Evolutionary conservation across 2,329 filamentous ascomycete genomes (phyloP), one percentile per base, ranked within the genome.

Genomic region (Diaporthe velutina): DNA sequence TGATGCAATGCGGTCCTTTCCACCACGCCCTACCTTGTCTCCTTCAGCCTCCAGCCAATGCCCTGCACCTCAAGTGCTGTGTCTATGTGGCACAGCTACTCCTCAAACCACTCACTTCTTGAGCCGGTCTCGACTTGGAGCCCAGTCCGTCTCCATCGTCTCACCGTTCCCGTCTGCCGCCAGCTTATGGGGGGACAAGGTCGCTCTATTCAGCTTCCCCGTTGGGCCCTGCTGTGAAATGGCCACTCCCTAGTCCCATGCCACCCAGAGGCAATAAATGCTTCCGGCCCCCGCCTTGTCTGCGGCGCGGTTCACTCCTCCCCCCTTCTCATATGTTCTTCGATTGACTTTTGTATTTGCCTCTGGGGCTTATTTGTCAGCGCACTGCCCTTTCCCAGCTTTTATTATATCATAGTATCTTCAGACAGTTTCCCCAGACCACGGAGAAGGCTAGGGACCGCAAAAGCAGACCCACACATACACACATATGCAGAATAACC

Each of bases 11-110:
- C 25, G 58, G 52, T 52, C 60, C 66, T 58, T 61, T 57, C 48
- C 70, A 66, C 64, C 40, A 73, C 50, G 55, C 66, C 52, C 38
- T 52, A 67, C 71, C 58, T 57, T 35, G 57, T 50, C 67, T 40
- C 38, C 38, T 70, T 70, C 55, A 72, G 70, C 54, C 57, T 72
- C 68, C 61, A 72, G 55, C 74, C 73, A 74, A 72, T 73, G 70
- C 70, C 73, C 13, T 48, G 52, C 52, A 61, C 38, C 48, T 52
- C 13, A 52, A 64, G 17, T 48, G 45, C 73, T 74, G 61, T 28
- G 42, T 42, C 72, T 30, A 68, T 42, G 74, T 66, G 72, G 72
- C 74, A 74, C 72, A 74, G 52, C 54, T 38, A n/a, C 72, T 73
- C 74, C 52, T 61, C 58, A 60, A 72, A 35, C 52, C 54, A 40